Percentiles rank a stretch among this genome's conserved stretches.
Conservation (phyloP, 495 filamentous ascomycete species). For the Monascus purpureus region DNA sequence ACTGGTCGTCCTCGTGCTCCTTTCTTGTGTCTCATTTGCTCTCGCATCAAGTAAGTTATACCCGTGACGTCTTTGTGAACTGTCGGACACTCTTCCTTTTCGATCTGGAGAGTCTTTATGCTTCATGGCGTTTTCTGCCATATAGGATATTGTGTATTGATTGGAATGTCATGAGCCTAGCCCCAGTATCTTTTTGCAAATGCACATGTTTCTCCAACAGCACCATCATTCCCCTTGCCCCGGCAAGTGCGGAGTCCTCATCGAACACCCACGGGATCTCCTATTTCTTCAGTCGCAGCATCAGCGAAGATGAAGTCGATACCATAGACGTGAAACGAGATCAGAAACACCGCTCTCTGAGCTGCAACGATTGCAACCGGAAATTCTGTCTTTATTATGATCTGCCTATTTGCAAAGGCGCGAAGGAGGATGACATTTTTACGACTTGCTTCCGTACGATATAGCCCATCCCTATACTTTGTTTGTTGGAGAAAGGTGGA, state of each 20-base stretch:
- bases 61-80: neutral
- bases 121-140: neutral
- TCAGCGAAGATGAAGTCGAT: slow-evolving; percentile 5
- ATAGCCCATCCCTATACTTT: neutral
- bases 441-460: slow-evolving; percentile 77
- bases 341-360: slow-evolving; percentile 27
- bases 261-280: slow-evolving; percentile 11
- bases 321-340: slow-evolving; percentile 8
- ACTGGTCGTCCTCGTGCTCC: slow-evolving; percentile 2
- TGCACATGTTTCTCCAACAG: slow-evolving; percentile 88
- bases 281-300: slow-evolving; percentile 11
- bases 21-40: slow-evolving; percentile 14
- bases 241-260: slow-evolving; percentile 14
- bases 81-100: neutral
- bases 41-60: slow-evolving; percentile 18
- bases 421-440: slow-evolving; percentile 74
- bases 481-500: too few relatives aligned
- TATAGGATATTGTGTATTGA: too few relatives aligned
- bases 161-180: too few relatives aligned
- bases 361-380: slow-evolving; percentile 79
- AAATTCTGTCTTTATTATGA: slow-evolving; percentile 79
- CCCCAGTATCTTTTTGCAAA: slow-evolving; percentile 89
- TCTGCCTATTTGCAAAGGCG: slow-evolving; percentile 72
- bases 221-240: slow-evolving; percentile 58
- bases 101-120: neutral